Percentiles rank a stretch among this genome's conserved stretches.
Evolutionary conservation across 345 rosid species (phyloP).

Genomic region (Melastoma malabathricum): DNA sequence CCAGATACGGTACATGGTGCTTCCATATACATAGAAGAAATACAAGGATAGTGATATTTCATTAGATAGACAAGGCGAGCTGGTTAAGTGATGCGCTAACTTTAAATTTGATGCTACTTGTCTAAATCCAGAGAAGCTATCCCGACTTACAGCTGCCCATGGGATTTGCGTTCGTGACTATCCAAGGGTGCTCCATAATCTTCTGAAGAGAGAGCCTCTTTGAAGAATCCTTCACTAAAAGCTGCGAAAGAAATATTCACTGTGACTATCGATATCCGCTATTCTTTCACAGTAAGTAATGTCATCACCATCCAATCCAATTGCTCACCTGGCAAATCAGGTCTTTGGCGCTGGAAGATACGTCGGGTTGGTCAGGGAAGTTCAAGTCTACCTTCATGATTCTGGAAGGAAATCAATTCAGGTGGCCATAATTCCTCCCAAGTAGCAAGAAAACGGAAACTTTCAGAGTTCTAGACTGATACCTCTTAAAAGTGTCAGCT

Average conservation of each 20-base stretch:
- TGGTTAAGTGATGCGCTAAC: too few species aligned
- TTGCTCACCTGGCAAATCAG: slow-evolving; percentile 46
- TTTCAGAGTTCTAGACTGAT: background rate
- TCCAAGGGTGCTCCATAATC: slow-evolving; percentile 88
- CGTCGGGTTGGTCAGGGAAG: slow-evolving; percentile 51
- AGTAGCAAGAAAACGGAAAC: background rate
- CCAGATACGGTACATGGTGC: too few species aligned
- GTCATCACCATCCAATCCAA: too few species aligned
- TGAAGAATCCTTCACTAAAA: slow-evolving; percentile 71
- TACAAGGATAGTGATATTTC: too few species aligned
- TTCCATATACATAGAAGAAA: too few species aligned
- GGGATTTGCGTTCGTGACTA: slow-evolving; percentile 69
- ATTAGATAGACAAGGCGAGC: too few species aligned
- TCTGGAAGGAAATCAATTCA: slow-evolving; percentile 26
- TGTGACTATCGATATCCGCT: too few species aligned
- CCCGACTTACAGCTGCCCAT: slow-evolving; percentile 26
- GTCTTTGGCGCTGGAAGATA: slow-evolving; percentile 61
- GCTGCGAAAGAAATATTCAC: slow-evolving; percentile 35
- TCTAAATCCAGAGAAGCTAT: background rate
- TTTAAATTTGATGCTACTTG: too few species aligned
- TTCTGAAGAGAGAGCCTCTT: slow-evolving; percentile 71
- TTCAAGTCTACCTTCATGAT: slow-evolving; percentile 60
- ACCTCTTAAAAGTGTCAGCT: slow-evolving; percentile 76
- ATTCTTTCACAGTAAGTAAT: too few species aligned
- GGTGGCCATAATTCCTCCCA: too few species aligned